Base-by-base conservation (phyloP, 2,329 filamentous ascomycete species). In the Colletotrichum scovillei region DNA sequence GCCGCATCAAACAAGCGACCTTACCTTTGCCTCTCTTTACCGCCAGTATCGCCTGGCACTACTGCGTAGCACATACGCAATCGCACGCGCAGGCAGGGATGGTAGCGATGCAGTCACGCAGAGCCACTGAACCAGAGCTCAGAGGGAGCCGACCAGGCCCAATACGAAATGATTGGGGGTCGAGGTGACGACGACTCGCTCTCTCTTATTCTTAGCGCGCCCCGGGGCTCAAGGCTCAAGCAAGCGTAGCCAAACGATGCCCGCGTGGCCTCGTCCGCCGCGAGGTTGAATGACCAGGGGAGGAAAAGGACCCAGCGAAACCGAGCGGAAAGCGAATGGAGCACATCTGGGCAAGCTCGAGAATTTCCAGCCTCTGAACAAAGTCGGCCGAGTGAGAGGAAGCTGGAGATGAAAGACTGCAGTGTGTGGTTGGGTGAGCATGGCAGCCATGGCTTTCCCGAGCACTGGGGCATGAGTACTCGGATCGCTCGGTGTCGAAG, bases 181-280 rank as follows among this genome's bases (percentile, higher is more conserved):
- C 19, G 46, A 26, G 70, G 46, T 73, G 60, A 73, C 70, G 70
- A 73, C 59, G 60, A 70, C 46, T 65, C 46, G 32, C 32, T 42
- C 46, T 60, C 28, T 42, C 35, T 49, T n/a, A 49, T 49, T 73
- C 67, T 56, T 70, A 57, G 71, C 67, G 71, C 71, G 67, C 30
- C 38, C 32, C n/a, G 35, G 28, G 46, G 11, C 12, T 22, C 49
- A 35, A 69, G 38, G 11, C 42, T 28, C 60, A 35, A 62, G n/a
- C 49, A 57, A 26, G 63, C 67, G 63, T 52, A 62, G 24, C 22
- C 64, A 49, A 24, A 68, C 14, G 35, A 60, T 7, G 60, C 65
- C 67, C 46, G 70, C 66, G 38, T 49, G 19, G 19, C 42, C 42
- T n/a, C 57, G 66, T 69, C 55, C 67, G 67, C 67, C 62, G 49